A percentile compares a stretch with the other conserved stretches of the same genome.
Evolutionary conservation across 2,329 filamentous ascomycete genomes (phyloP).

Genomic region (Eutypella sp.): DNA sequence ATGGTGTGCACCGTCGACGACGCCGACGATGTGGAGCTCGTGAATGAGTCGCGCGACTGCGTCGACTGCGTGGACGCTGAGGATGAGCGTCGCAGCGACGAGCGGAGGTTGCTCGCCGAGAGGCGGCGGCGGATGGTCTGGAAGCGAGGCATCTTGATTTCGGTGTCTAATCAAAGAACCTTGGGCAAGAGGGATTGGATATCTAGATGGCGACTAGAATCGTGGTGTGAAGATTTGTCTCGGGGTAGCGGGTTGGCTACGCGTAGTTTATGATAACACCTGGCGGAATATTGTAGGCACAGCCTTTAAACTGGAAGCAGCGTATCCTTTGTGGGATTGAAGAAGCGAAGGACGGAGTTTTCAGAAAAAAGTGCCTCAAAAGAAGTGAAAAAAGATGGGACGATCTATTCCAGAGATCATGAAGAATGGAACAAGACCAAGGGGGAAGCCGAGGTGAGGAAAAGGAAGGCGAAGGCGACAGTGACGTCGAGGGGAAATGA

Average conservation of each 20-base stretch:
- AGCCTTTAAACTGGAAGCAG: slow-evolving; percentile 23
- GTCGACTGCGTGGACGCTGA: slow-evolving; percentile 39
- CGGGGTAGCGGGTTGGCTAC: slow-evolving; percentile 3
- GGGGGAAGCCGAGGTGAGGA: slow-evolving; percentile 9
- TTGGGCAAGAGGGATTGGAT: slow-evolving; percentile 1
- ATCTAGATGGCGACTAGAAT: slow-evolving; percentile 3
- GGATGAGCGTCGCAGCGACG: slow-evolving; percentile 48
- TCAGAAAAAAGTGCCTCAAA: slow-evolving; percentile 14
- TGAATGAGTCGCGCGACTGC: slow-evolving; percentile 38
- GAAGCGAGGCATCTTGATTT: slow-evolving; percentile 43
- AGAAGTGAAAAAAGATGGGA: slow-evolving; percentile 25
- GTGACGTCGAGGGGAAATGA: neutral
- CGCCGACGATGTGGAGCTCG: slow-evolving; percentile 39
- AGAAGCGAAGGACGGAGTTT: slow-evolving; percentile 20
- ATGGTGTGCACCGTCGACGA: slow-evolving; percentile 46
- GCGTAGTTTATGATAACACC: slow-evolving; percentile 1
- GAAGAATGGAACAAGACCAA: slow-evolving; percentile 13
- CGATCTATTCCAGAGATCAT: slow-evolving; percentile 20
- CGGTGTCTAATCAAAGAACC: neutral
- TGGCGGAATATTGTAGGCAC: slow-evolving; percentile 22
- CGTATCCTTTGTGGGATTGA: slow-evolving; percentile 7
- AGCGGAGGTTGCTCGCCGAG: slow-evolving; percentile 43
- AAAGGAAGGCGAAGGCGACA: slow-evolving; percentile 8
- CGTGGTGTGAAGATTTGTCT: neutral
- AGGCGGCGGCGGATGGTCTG: slow-evolving; percentile 47